A percentile compares a stretch with the other conserved stretches of the same genome.
These are phyloP conservation scores for Suhomyces tanzawaensis DNA, from an alignment of 805 yeast genomes.

Conservation along the genomic window DNA sequence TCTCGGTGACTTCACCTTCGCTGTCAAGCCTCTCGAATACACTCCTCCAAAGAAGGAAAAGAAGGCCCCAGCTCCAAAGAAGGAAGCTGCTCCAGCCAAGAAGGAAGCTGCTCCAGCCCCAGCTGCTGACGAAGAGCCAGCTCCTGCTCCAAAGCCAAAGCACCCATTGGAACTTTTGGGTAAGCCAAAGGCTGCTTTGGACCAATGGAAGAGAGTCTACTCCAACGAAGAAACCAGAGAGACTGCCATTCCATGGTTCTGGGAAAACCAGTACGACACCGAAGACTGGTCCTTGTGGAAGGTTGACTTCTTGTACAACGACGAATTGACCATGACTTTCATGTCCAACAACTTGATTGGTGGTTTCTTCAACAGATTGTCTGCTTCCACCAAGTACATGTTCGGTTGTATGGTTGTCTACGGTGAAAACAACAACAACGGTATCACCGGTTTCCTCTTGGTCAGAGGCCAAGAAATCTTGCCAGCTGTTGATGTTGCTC, in stretches of 20 bases:
- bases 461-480: slow-evolving; percentile 89
- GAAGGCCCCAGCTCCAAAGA: slow-evolving; percentile 47
- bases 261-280: slow-evolving; percentile 85
- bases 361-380: slow-evolving; percentile 95
- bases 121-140: slow-evolving; percentile 38
- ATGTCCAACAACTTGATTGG: slow-evolving; percentile 98
- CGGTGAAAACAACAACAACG: slow-evolving; percentile 98
- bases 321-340: slow-evolving; percentile 93
- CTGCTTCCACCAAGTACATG: slow-evolving; percentile 89
- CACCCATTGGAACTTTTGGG: slow-evolving; percentile 90
- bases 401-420: slow-evolving; percentile 92
- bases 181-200: slow-evolving; percentile 64
- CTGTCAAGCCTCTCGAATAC: slow-evolving; percentile 62
- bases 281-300: slow-evolving; percentile 93
- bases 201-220: slow-evolving; percentile 95
- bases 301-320: slow-evolving; percentile 96
- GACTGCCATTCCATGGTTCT: slow-evolving; percentile 95
- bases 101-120: slow-evolving; percentile 32
- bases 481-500: slow-evolving; percentile 97
- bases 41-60: slow-evolving; percentile 74
- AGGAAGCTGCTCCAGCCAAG: slow-evolving; percentile 30
- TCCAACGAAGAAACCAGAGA: slow-evolving; percentile 97
- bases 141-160: slow-evolving; percentile 71
- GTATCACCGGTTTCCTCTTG: slow-evolving; percentile 91
- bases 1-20: slow-evolving; percentile 49